These are phyloP conservation scores for Anthoceros angustus DNA, from an alignment of 225 moss, liverwort and hornwort species.

Conservation along the genomic window DNA sequence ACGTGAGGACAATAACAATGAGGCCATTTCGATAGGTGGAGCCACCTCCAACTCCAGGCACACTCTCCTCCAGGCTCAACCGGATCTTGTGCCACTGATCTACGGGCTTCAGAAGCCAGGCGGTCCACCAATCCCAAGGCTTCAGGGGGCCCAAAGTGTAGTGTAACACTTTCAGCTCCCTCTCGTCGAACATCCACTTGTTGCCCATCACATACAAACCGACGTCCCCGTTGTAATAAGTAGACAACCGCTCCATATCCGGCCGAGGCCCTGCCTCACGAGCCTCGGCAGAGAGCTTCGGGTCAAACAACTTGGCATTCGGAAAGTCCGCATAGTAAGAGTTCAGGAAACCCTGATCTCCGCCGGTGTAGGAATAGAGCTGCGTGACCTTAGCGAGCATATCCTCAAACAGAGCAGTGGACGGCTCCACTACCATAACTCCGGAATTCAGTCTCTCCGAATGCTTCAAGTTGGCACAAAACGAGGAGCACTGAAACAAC, in stretches of 20 bases:
- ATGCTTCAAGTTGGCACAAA: constrained; percentile 92
- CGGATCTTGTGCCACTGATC: constrained; percentile 81
- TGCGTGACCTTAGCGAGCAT: constrained; percentile 60
- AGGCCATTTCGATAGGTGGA: constrained; percentile 45
- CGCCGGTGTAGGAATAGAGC: constrained; percentile 82
- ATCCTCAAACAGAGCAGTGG: constrained; percentile 53
- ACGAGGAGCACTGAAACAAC: constrained; percentile 69
- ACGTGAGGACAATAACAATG: constrained; percentile 47
- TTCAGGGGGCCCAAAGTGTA: constrained; percentile 91
- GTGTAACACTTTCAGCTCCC: constrained; percentile 73
- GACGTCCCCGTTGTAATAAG: constrained; percentile 87
- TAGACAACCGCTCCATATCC: constrained; percentile 75
- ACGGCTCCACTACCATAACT: constrained; percentile 98
- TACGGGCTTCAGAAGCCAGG: constrained; percentile 84
- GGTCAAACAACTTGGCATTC: constrained; percentile 63
- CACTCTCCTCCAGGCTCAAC: constrained; percentile 48
- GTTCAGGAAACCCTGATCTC: constrained; percentile 91
- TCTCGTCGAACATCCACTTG: constrained; percentile 98
- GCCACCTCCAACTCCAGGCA: constrained; percentile 67
- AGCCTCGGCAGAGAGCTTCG: constrained; percentile 36
- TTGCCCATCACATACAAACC: constrained; percentile 80
- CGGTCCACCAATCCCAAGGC: constrained; percentile 98
- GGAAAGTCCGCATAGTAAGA: constrained; percentile 77
- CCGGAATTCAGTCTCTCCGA: constrained; percentile 96
- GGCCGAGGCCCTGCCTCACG: constrained; percentile 34